phyloP scores from a whole-genome alignment of 306 rosid species.

The Trifolium subterraneum region DNA sequence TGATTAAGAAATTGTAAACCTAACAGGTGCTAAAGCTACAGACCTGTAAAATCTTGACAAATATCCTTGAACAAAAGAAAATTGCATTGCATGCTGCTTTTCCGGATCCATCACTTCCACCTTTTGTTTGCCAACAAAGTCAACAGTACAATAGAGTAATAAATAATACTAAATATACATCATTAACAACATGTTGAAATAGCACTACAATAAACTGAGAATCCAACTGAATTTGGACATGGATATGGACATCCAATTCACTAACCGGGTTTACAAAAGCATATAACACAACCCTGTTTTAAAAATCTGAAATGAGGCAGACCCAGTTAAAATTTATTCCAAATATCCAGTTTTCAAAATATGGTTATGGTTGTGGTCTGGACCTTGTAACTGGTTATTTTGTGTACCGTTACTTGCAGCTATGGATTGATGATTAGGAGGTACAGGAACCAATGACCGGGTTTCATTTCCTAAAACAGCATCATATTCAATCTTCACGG shows the following conservation, averaged over 20 bases:
- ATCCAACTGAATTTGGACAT: background rate
- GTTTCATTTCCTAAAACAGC: background rate
- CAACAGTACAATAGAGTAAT: conserved; percentile 31
- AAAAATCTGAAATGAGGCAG: background rate
- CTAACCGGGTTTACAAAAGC: background rate
- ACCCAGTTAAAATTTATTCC: background rate
- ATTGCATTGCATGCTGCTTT: conserved; percentile 53
- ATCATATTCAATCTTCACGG: background rate
- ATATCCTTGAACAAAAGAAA: conserved; percentile 73
- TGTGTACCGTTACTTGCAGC: background rate
- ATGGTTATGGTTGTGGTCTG: background rate
- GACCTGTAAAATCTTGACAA: conserved; percentile 85
- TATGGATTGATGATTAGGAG: background rate
- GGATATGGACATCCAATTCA: background rate
- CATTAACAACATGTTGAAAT: background rate
- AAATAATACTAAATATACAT: conserved; percentile 9
- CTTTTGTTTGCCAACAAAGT: conserved; percentile 46
- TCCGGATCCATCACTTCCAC: conserved; percentile 48
- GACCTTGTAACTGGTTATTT: background rate
- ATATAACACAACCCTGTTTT: background rate
- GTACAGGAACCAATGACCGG: background rate
- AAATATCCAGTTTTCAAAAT: conserved; percentile 1
- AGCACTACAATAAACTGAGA: background rate
- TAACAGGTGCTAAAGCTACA: conserved; percentile 44
- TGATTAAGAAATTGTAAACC: conserved; percentile 21